Base-by-base conservation (phyloP, 176 grass and related monocot genomes). In the Alopecurus myosuroides region DNA sequence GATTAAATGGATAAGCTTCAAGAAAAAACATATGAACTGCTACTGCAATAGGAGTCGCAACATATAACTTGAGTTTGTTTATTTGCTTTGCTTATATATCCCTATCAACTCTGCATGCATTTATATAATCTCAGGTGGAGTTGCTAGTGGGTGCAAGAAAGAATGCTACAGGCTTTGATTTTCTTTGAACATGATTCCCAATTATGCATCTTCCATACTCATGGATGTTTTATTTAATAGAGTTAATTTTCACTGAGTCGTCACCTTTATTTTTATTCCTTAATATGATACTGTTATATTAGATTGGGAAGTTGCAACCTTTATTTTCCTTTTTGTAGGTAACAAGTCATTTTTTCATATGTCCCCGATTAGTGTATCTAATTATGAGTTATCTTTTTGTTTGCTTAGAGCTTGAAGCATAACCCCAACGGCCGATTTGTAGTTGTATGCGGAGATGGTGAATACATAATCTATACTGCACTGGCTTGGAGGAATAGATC, bases 401-500 rank as follows among this genome's bases (percentile, higher is more conserved):
- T 92, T 87, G 35, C 23, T 64, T 90, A 99, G 97, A 99, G 76
- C 84, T 95, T 99, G 81, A 99, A 94, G 88, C 97, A 99, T 87
- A 99, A 99, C 33, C 97, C 89, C 66, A 99, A 96, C 85, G 97
- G 97, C 2, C 90, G 97, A 78, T 96, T 99, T 85, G 97, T 96
- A 79, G 93, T 95, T 70, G 97, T 99, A 53, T 99, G 97, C 7
- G 97, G 97, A 96, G 97, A 99, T 79, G 93, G 93, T 37, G 97
- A 99, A 87, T 92, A 94, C 79, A 96, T 99, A 85, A 99, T 99
- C 80, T 98, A 94, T 83, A 95, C 97, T 45, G 93, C 93, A 46
- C 57, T 99, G 76, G 97, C 97, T 76, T 99, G 97, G 97, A 94
- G 97, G 80, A 99, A 99, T 87, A 93, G 91, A 87, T 99, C 97